These are phyloP conservation scores for Phytophthora brassicae DNA, from an alignment of 352 stramenopile species.

Conservation along the genomic window DNA sequence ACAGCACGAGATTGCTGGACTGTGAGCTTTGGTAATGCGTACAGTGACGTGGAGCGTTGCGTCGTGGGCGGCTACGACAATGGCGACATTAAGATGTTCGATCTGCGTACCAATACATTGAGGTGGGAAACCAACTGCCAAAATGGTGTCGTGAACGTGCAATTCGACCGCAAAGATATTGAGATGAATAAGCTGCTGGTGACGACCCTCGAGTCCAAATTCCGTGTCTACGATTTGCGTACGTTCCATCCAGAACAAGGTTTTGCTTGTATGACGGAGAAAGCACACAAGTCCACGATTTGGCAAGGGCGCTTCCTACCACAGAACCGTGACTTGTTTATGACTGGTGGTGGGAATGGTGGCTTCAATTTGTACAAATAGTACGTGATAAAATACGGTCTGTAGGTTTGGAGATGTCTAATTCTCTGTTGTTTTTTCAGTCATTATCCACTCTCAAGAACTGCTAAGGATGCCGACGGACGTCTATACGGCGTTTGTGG, in stretches of 20 bases:
- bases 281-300: constrained; percentile 94
- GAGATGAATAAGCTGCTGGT: constrained; percentile 98
- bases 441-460: constrained; percentile 81
- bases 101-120: constrained; percentile 92
- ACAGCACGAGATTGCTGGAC: constrained; percentile 94
- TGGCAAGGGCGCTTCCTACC: constrained; percentile 94
- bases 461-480: constrained; percentile 85
- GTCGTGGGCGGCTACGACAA: constrained; percentile 96
- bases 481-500: constrained; percentile 88
- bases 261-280: constrained; percentile 92
- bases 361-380: constrained; percentile 98
- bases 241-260: constrained; percentile 92
- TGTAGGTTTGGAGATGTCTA: neutral
- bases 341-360: constrained; percentile 95
- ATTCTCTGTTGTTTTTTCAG: constrained; percentile 35
- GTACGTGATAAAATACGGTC: constrained; percentile 51
- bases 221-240: constrained; percentile 93
- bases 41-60: constrained; percentile 92
- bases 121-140: constrained; percentile 96
- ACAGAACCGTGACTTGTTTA: constrained; percentile 96
- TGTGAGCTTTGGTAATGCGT: constrained; percentile 95
- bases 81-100: constrained; percentile 97
- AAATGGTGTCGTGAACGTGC: constrained; percentile 95
- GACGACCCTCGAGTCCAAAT: constrained; percentile 96
- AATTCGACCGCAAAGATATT: constrained; percentile 97